phyloP scores from a whole-genome alignment of 768 basidiomycete species.

The Leccinum longicurvipes region DNA sequence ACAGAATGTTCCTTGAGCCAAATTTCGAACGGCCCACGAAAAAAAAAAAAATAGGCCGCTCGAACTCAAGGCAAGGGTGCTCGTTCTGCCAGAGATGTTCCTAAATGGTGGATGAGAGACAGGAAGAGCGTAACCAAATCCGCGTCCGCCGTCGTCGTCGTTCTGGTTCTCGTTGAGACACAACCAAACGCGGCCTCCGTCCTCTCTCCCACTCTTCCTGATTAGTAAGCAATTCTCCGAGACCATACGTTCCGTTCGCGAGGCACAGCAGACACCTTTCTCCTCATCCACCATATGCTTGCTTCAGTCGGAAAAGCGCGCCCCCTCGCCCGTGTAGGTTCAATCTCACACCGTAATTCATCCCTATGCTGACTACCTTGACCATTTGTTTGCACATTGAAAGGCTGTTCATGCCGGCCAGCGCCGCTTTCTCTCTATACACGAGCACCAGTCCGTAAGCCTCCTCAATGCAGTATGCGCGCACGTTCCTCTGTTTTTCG shows the following conservation, averaged over 20 bases:
- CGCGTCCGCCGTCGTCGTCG: constrained; percentile 75
- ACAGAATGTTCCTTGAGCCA: constrained; percentile 61
- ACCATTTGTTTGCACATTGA: not conserved
- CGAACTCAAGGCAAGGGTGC: constrained; percentile 78
- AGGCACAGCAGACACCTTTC: not conserved
- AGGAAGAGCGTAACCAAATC: constrained; percentile 41
- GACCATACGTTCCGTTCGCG: constrained; percentile 13
- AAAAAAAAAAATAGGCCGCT: constrained; percentile 42
- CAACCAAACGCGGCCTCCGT: constrained; percentile 8
- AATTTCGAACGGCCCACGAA: constrained; percentile 73
- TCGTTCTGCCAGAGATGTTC: constrained; percentile 65
- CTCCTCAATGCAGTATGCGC: constrained; percentile 83
- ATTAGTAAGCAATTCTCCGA: constrained; percentile 31
- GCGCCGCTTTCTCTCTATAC: constrained; percentile 91
- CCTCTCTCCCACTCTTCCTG: constrained; percentile 33
- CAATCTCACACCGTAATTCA: not conserved
- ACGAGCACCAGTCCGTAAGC: constrained; percentile 96
- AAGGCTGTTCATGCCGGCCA: constrained; percentile 75
- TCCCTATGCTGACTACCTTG: not conserved
- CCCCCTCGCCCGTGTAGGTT: constrained; percentile 58
- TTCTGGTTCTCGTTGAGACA: constrained; percentile 43
- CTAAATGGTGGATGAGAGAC: constrained; percentile 64
- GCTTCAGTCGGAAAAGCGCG: constrained; percentile 62
- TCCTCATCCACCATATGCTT: constrained; percentile 50
- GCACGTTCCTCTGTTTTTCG: not conserved